A percentile compares a stretch with the other conserved stretches of the same genome.
Evolutionary conservation across 768 basidiomycete genomes (phyloP).

Genomic region (Sistotremastrum niveocremeum): DNA sequence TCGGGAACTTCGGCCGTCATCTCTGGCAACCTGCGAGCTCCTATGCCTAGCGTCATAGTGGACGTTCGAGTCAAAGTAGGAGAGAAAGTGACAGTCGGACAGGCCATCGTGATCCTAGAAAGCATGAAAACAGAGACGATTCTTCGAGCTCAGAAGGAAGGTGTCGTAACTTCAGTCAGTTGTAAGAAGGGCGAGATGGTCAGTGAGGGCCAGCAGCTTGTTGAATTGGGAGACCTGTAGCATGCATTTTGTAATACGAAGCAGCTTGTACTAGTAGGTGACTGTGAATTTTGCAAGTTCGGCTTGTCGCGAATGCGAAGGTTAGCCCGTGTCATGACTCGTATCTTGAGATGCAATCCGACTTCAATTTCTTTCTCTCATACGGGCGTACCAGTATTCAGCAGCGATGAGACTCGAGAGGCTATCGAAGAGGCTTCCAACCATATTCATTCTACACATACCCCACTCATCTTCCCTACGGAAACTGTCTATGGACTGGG

Average conservation of each 20-base stretch:
- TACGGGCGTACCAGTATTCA: conserved; percentile 33
- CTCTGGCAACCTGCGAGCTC: conserved; percentile 53
- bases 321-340: conserved; percentile 10
- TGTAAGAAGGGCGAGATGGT: conserved; percentile 87
- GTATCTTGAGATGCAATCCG: conserved; percentile 49
- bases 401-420: conserved; percentile 34
- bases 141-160: conserved; percentile 53
- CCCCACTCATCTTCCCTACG: conserved; percentile 82
- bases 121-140: conserved; percentile 98
- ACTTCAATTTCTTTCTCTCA: conserved; percentile 42
- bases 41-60: conserved; percentile 91
- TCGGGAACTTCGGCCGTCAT: background rate
- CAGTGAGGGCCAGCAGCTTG: conserved; percentile 69
- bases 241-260: too few species aligned
- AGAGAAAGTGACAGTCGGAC: conserved; percentile 67
- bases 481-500: conserved; percentile 99
- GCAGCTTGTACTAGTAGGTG: too few species aligned
- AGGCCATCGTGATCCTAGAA: conserved; percentile 73
- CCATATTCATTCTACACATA: conserved; percentile 32
- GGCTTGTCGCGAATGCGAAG: too few species aligned
- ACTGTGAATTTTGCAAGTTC: too few species aligned
- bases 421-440: conserved; percentile 44
- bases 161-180: conserved; percentile 56
- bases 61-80: conserved; percentile 72
- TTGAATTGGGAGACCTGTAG: conserved; percentile 23